Evolutionary conservation across 2,329 filamentous ascomycete genomes (phyloP).

Genomic region (Exophiala lecanii-corni): DNA sequence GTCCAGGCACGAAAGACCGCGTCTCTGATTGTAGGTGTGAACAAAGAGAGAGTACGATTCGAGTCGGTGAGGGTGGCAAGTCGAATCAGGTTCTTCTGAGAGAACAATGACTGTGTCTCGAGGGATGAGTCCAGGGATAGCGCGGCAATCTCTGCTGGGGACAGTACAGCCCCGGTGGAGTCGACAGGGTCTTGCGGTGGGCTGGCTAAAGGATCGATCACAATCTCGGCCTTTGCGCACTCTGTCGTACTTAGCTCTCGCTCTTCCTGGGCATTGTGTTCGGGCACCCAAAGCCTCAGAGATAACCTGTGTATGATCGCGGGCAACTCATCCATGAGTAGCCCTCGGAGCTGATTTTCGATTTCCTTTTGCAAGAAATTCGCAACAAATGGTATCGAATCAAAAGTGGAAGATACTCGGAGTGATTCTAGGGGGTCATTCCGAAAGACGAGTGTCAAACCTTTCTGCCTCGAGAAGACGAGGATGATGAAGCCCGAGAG

Average conservation of each 20-base stretch:
- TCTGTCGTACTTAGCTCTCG: slow-evolving; percentile 50
- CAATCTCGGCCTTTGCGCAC: slow-evolving; percentile 54
- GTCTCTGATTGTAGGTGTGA: slow-evolving; percentile 85
- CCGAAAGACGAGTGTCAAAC: slow-evolving; percentile 90
- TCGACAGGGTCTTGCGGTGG: slow-evolving; percentile 80
- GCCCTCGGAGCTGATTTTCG: slow-evolving; percentile 80
- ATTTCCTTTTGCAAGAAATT: slow-evolving; percentile 96
- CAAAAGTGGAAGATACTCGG: slow-evolving; percentile 97
- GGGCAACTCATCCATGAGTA: slow-evolving; percentile 97
- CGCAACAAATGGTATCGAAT: slow-evolving; percentile 96
- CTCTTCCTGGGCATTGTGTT: slow-evolving; percentile 66
- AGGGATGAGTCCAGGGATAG: slow-evolving; percentile 73
- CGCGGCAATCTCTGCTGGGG: slow-evolving; percentile 68
- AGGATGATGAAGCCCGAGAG: slow-evolving; percentile 95
- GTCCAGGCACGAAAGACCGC: slow-evolving; percentile 92
- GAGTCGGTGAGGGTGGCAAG: slow-evolving; percentile 80
- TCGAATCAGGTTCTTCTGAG: slow-evolving; percentile 85
- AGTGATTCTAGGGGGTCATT: slow-evolving; percentile 97
- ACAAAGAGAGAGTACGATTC: slow-evolving; percentile 83
- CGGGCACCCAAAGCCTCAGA: slow-evolving; percentile 81
- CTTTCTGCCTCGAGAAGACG: slow-evolving; percentile 96
- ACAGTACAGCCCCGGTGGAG: slow-evolving; percentile 69
- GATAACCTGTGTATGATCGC: slow-evolving; percentile 94
- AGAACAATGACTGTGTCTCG: slow-evolving; percentile 86
- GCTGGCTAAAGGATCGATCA: slow-evolving; percentile 74